phyloP scores from a whole-genome alignment of 2,329 filamentous ascomycete species.

The Trichoderma citrinoviride region DNA sequence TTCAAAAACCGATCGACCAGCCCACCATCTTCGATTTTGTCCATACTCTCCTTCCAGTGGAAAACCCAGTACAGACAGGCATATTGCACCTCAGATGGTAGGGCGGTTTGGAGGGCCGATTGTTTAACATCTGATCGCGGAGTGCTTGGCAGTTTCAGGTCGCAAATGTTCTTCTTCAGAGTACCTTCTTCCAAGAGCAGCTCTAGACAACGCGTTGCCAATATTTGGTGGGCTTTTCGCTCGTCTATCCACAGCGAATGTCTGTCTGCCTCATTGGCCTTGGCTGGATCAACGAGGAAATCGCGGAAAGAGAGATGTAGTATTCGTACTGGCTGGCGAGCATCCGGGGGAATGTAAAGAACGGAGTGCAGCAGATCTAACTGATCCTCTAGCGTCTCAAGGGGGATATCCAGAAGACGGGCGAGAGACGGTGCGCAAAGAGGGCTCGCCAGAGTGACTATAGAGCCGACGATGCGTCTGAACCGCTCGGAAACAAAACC shows the following conservation, averaged over 20 bases:
- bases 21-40: background rate
- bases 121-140: background rate
- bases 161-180: background rate
- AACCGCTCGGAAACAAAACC: slow-evolving; percentile 20
- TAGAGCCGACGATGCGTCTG: slow-evolving; percentile 32
- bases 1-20: background rate
- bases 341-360: slow-evolving; percentile 30
- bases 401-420: slow-evolving; percentile 28
- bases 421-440: slow-evolving; percentile 31
- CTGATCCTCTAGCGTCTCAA: slow-evolving; percentile 23
- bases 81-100: background rate
- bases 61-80: background rate
- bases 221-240: background rate
- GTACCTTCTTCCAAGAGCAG: background rate
- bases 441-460: slow-evolving; percentile 33
- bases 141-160: background rate
- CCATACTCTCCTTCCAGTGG: background rate
- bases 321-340: slow-evolving; percentile 30
- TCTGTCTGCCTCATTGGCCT: background rate
- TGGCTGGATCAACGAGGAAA: background rate
- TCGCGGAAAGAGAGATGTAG: slow-evolving; percentile 13
- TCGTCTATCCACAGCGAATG: background rate
- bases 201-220: background rate
- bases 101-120: background rate
- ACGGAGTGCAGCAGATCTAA: slow-evolving; percentile 37